Evolutionary conservation across 176 grass and related monocot species (phyloP).

Genomic region (Hordeum vulgare): DNA sequence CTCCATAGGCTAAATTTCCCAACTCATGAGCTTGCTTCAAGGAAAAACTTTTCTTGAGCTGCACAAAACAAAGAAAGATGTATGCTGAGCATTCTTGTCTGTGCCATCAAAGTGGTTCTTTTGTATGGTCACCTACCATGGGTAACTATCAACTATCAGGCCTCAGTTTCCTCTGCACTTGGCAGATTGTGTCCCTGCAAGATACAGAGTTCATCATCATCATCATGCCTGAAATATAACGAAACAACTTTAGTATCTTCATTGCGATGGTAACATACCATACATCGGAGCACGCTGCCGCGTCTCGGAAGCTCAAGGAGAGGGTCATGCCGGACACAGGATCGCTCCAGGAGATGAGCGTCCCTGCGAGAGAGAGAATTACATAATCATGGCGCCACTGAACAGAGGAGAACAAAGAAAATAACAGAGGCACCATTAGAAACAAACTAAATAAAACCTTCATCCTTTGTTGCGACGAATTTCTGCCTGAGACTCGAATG

Average conservation of each 20-base stretch:
- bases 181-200: conserved; percentile 39
- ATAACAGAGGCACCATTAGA: background rate
- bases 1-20: background rate
- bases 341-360: conserved; percentile 43
- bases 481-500: no score
- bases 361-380: conserved; percentile 9
- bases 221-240: background rate
- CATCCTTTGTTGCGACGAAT: no score
- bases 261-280: conserved; percentile 15
- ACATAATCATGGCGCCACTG: background rate
- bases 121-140: conserved; percentile 10
- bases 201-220: background rate
- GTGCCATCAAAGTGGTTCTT: background rate
- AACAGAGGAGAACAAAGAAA: background rate
- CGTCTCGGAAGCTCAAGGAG: conserved; percentile 56
- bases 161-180: conserved; percentile 36
- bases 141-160: conserved; percentile 1
- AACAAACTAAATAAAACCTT: background rate
- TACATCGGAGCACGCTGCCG: conserved; percentile 35
- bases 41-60: conserved; percentile 14
- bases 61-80: background rate
- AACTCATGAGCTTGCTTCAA: background rate
- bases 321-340: conserved; percentile 32
- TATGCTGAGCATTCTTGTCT: background rate
- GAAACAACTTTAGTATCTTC: background rate